These are phyloP conservation scores for Ettlia oleoabundans DNA, from an alignment of 139 green algal species.

Conservation along the genomic window DNA sequence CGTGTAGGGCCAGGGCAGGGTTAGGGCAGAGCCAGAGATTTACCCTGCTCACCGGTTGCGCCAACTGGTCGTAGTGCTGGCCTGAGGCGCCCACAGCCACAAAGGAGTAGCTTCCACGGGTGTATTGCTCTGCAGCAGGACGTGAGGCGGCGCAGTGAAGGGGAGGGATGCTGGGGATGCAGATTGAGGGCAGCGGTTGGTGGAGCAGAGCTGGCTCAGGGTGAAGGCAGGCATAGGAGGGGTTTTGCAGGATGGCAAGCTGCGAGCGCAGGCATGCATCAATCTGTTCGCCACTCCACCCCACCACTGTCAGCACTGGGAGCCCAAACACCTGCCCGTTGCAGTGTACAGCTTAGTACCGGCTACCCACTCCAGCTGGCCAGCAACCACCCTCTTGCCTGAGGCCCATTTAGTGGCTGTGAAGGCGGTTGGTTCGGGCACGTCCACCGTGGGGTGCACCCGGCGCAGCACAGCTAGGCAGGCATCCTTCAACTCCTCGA, in stretches of 20 bases:
- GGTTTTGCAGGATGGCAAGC: too few species aligned
- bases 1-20: not conserved
- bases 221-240: too few species aligned
- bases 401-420: slow-evolving; percentile 60
- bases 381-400: not conserved
- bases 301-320: too few species aligned
- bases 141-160: not conserved
- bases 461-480: slow-evolving; percentile 59
- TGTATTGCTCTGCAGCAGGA: slow-evolving; percentile 22
- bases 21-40: not conserved
- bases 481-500: slow-evolving; percentile 34
- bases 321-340: too few species aligned
- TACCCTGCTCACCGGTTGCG: slow-evolving; percentile 51
- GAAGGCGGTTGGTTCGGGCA: slow-evolving; percentile 53
- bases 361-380: not conserved
- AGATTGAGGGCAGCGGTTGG: too few species aligned
- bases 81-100: slow-evolving; percentile 71
- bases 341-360: too few species aligned
- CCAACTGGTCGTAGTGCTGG: slow-evolving; percentile 78
- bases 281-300: too few species aligned
- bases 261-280: too few species aligned
- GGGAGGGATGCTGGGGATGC: not conserved
- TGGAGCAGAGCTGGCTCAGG: too few species aligned
- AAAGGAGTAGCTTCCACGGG: slow-evolving; percentile 78
- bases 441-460: slow-evolving; percentile 40